Evolutionary conservation across 352 stramenopile genomes (phyloP), one percentile per base, ranked within the genome.

Genomic region (Pythium volutum): DNA sequence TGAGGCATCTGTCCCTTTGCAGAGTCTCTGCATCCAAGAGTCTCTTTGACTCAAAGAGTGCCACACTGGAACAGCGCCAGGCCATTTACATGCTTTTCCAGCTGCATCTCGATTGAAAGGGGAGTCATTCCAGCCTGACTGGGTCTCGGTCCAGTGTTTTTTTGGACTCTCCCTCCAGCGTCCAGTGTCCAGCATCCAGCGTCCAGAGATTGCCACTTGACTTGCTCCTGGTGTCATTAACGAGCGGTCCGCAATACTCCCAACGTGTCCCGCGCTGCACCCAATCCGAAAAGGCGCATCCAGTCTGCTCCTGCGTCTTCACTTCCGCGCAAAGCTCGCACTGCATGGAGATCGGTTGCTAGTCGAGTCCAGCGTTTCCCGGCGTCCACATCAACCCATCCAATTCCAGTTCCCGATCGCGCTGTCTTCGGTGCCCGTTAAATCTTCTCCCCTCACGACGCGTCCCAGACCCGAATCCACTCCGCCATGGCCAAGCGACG

Each of bases 401-500:
- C n/a, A n/a, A n/a, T n/a, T n/a, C n/a, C n/a, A n/a, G n/a, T n/a
- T n/a, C n/a, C n/a, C n/a, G n/a, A n/a, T n/a, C n/a, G n/a, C n/a
- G n/a, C n/a, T n/a, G n/a, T n/a, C n/a, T n/a, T n/a, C n/a, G n/a
- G n/a, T n/a, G n/a, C n/a, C n/a, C n/a, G n/a, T n/a, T n/a, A n/a
- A n/a, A n/a, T 38, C 33, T 14, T 38, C 33, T 7, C 7, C 33
- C 33, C 7, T 38, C 12, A 38, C 7, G 12, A 38, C 7, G 12
- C 7, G 12, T 12, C 7, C 33, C 33, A 38, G 7, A 7, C 7
- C 33, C 33, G 7, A 38, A 7, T 7, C 33, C 33, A 38, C 7
- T 12, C 27, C 18, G 47, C 15, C 20, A 71, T 71, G 64, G 64
- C 48, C 38, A 71, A 59, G 23, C 58, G 64, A 6, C 64, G 52